phyloP scores from a whole-genome alignment of 2,329 filamentous ascomycete species.

The Atkinsonella texensis region DNA sequence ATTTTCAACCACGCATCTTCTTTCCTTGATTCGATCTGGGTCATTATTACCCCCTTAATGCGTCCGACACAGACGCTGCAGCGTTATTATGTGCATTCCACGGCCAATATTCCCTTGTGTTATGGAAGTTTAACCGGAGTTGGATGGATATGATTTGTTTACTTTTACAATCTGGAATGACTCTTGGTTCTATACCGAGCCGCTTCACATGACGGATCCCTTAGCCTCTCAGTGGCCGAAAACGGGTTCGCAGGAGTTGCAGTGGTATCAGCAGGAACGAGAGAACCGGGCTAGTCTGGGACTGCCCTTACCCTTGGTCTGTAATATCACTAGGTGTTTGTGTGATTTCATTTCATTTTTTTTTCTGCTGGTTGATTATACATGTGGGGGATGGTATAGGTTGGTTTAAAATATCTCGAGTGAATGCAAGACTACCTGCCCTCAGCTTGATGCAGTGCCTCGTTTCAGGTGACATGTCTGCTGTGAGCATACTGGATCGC shows the following conservation, averaged over 20 bases:
- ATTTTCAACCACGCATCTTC: background rate
- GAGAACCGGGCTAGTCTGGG: slow-evolving; percentile 1
- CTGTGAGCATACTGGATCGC: background rate
- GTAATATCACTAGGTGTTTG: slow-evolving; percentile 4
- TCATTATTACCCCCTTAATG: slow-evolving; percentile 2
- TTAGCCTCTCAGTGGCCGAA: background rate
- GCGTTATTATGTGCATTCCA: slow-evolving; percentile 1
- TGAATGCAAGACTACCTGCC: background rate
- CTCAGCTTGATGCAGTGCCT: background rate
- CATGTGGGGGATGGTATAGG: background rate
- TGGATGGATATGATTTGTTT: background rate
- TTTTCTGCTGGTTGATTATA: background rate
- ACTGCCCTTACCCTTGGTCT: slow-evolving; percentile 1
- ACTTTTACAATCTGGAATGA: background rate
- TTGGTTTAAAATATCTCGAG: slow-evolving; percentile 1
- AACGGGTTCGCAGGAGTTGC: slow-evolving; percentile 2
- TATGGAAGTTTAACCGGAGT: background rate
- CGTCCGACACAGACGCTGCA: slow-evolving; percentile 4
- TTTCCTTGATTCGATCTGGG: background rate
- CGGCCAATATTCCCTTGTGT: background rate
- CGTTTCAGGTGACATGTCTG: background rate
- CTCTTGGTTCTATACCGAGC: background rate
- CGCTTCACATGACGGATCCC: background rate
- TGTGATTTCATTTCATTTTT: background rate
- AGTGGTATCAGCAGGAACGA: slow-evolving; percentile 2